Conservation (phyloP, 805 yeast genomes). For the Trichomonascus vanleenenianus region DNA sequence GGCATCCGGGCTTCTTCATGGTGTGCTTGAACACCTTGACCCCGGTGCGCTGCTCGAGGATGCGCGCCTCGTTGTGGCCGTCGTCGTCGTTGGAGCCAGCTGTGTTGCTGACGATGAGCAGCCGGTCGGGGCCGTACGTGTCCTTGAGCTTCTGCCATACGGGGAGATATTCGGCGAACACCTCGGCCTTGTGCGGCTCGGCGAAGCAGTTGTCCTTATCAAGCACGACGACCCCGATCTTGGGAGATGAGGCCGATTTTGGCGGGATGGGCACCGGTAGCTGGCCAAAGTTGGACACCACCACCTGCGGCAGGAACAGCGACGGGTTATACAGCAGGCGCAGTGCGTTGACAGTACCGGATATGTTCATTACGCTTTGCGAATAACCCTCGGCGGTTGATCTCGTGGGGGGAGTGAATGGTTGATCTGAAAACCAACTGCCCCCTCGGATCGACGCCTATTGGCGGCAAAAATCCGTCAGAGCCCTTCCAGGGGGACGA, state of each 20-base stretch:
- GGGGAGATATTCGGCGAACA: constrained; percentile 63
- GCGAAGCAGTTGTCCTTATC: constrained; percentile 98
- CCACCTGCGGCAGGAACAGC: constrained; percentile 59
- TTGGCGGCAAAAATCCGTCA: too few species aligned
- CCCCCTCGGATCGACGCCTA: too few species aligned
- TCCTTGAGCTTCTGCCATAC: constrained; percentile 49
- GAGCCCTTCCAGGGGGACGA: too few species aligned
- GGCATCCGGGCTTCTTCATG: constrained; percentile 33
- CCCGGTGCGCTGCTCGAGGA: constrained; percentile 49
- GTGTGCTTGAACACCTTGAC: constrained; percentile 29
- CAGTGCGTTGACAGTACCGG: constrained; percentile 67
- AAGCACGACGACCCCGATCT: constrained; percentile 68
- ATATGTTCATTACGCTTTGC: constrained; percentile 48
- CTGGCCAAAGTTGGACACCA: constrained; percentile 49
- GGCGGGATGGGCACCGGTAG: constrained; percentile 44
- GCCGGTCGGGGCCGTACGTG: constrained; percentile 52
- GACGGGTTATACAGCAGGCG: constrained; percentile 54
- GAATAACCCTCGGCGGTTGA: too few species aligned
- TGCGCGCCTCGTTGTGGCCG: constrained; percentile 48
- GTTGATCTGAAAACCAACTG: too few species aligned
- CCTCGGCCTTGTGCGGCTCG: constrained; percentile 64
- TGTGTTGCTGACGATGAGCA: constrained; percentile 81
- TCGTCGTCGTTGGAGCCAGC: constrained; percentile 84
- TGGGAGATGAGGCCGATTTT: constrained; percentile 5
- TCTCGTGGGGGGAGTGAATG: too few species aligned